These are phyloP conservation scores for Erythrobasidium yunnanense DNA, from an alignment of 768 basidiomycete genomes.

Conservation along the genomic window DNA sequence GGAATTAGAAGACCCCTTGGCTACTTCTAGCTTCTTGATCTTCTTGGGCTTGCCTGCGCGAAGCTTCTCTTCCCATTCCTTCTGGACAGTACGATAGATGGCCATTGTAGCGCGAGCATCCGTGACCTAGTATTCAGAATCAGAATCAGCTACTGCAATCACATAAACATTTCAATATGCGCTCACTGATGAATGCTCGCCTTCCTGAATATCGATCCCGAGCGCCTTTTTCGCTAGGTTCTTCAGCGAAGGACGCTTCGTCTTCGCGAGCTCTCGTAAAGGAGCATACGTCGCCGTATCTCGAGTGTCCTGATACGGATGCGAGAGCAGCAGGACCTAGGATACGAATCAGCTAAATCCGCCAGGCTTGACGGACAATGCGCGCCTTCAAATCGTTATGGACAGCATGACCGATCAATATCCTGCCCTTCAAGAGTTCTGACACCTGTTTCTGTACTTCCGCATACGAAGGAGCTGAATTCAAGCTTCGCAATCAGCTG, in stretches of 20 bases:
- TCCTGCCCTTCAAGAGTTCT: conserved; percentile 60
- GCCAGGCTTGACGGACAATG: too few species aligned
- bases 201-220: conserved; percentile 51
- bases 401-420: conserved; percentile 77
- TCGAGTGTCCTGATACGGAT: conserved; percentile 42
- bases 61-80: conserved; percentile 59
- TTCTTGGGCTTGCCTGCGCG: neutral
- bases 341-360: too few species aligned
- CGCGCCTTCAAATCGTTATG: conserved; percentile 84
- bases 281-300: conserved; percentile 44
- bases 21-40: neutral
- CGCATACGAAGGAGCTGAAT: conserved; percentile 18
- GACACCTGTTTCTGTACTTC: conserved; percentile 51
- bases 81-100: conserved; percentile 68
- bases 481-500: too few species aligned
- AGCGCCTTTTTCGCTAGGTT: conserved; percentile 70
- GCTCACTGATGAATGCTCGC: conserved; percentile 77
- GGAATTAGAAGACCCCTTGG: neutral
- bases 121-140: conserved; percentile 52
- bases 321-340: conserved; percentile 44
- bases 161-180: neutral
- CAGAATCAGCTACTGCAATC: neutral
- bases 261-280: conserved; percentile 50
- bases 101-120: conserved; percentile 96
- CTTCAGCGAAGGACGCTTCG: conserved; percentile 62